Conservation (phyloP, 1,284 basidiomycete genomes). For the Puccinia coronata region DNA sequence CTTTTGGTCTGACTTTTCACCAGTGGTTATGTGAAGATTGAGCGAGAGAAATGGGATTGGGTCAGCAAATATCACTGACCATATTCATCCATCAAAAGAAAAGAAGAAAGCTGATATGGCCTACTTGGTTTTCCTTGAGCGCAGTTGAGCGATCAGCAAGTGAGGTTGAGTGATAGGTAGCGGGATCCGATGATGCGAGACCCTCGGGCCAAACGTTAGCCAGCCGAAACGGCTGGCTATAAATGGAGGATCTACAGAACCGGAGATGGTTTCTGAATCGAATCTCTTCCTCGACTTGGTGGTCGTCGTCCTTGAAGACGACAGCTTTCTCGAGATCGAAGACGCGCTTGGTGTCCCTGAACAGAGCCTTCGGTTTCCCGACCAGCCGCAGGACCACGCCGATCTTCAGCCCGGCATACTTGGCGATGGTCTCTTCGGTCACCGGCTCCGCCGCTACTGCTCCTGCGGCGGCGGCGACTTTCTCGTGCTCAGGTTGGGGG, state of each 20-base stretch:
- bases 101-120: neutral
- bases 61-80: too few species aligned
- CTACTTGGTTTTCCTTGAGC: neutral
- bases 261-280: constrained; percentile 22
- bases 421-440: constrained; percentile 5
- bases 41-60: too few species aligned
- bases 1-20: neutral
- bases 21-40: too few species aligned
- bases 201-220: constrained; percentile 25
- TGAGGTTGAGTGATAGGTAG: neutral
- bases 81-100: neutral
- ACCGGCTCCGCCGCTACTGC: neutral
- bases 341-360: constrained; percentile 15
- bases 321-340: constrained; percentile 7
- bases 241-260: neutral
- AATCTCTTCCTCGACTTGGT: constrained; percentile 13
- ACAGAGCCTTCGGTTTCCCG: constrained; percentile 28
- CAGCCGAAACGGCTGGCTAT: constrained; percentile 27
- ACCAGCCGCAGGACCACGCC: constrained; percentile 6
- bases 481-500: neutral
- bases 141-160: neutral
- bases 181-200: neutral
- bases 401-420: constrained; percentile 16
- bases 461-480: neutral
- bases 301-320: constrained; percentile 14